Evolutionary conservation across 1,139 yeast species (phyloP), one percentile per base, ranked within the genome.

Genomic region (Suhomyces kunorum): DNA sequence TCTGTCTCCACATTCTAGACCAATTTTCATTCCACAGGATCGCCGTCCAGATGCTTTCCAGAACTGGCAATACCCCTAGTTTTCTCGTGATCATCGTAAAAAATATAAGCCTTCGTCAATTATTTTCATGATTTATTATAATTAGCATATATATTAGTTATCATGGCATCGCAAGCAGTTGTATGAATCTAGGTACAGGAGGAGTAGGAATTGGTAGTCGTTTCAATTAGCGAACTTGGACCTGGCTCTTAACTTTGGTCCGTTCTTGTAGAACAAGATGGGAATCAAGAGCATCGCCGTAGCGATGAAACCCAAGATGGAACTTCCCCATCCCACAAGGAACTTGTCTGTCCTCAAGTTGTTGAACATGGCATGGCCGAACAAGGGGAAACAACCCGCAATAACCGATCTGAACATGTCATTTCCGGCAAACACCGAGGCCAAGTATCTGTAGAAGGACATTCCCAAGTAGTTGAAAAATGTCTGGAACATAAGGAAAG

Each of bases 351-450:
- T 68, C 2, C 22, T 30, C 38, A 77, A 56, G 49, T 75, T 74
- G 29, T 57, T 47, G 50, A 70, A 81, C 69, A 81, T 64, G 1
- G 73, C 68, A 34, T 62, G 57, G 4, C 82, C 85, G 53, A 81
- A 80, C 35, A 81, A 61, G 32, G 87, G 87, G 67, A 81, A 81
- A 4, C 76, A 76, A 25, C 80, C 80, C 0, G 82, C 87, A 55
- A 78, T 65, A 2, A 64, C 62, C 1, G 81, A 70, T 49, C 85
- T 66, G 49, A 70, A 68, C 39, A 78, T 62, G 11, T 71, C 78
- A 50, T 78, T 78, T 18, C 79, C 74, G 1, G 83, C 83, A 55
- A 76, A 78, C 4, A 77, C 82, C 5, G 84, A 78, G 0, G 84
- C 85, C 53, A 76, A 57, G 50, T 68, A 71, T 37, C 66, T 58